A percentile compares a stretch with the other conserved stretches of the same genome.
These are phyloP conservation scores for Entoloma clypeatum DNA, from an alignment of 1,284 basidiomycete species.

Conservation along the genomic window DNA sequence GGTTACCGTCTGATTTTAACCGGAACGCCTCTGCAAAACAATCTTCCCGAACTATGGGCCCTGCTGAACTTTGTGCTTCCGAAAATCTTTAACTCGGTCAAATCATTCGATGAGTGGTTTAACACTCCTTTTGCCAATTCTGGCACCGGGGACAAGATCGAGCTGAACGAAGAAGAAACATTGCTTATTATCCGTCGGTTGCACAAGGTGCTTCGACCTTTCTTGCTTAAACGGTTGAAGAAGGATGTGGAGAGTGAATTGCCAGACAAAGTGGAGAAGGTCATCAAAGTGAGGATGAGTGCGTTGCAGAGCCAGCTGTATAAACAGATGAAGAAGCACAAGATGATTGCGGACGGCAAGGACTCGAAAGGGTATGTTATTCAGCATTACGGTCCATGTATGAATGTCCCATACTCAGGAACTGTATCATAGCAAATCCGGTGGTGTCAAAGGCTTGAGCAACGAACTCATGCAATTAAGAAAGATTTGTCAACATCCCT, in stretches of 20 bases:
- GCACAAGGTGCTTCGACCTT: conserved; percentile 97
- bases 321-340: conserved; percentile 97
- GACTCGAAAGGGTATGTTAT: conserved; percentile 64
- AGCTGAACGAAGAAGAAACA: conserved; percentile 99
- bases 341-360: conserved; percentile 91
- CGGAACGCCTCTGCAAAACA: conserved; percentile 98
- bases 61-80: conserved; percentile 98
- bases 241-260: conserved; percentile 98
- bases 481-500: conserved; percentile 99
- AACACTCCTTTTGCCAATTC: conserved; percentile 99
- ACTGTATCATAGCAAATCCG: conserved; percentile 50
- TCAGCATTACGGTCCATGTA: neutral
- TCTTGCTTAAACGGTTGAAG: conserved; percentile 94
- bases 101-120: conserved; percentile 99
- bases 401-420: neutral
- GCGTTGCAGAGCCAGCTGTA: conserved; percentile 93
- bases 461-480: conserved; percentile 99
- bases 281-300: conserved; percentile 98
- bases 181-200: conserved; percentile 96
- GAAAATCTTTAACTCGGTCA: conserved; percentile 99
- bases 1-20: conserved; percentile 96
- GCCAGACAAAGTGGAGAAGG: conserved; percentile 99
- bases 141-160: conserved; percentile 94
- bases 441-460: conserved; percentile 83
- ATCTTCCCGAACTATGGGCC: conserved; percentile 97